These are phyloP conservation scores for Fagopyrum tataricum DNA, from an alignment of 148 eudicot genomes.

Conservation along the genomic window DNA sequence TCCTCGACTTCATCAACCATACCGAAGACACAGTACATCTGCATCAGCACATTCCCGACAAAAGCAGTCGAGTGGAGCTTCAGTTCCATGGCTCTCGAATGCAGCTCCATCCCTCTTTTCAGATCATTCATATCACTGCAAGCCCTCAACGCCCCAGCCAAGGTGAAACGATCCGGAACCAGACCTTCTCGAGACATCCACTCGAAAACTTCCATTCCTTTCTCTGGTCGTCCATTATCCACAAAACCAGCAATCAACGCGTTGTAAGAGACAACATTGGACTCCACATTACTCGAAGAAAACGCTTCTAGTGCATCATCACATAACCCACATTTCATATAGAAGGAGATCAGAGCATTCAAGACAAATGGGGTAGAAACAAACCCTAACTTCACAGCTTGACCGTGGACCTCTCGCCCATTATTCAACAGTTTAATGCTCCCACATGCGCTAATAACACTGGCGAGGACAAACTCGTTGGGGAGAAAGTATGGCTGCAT, in stretches of 20 bases:
- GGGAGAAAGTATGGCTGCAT: slow-evolving; percentile 25
- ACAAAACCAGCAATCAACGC: slow-evolving; percentile 44
- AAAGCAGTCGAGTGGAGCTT: slow-evolving; percentile 32
- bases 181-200: slow-evolving; percentile 32
- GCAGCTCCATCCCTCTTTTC: slow-evolving; percentile 31
- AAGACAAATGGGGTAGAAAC: slow-evolving; percentile 28
- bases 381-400: slow-evolving; percentile 27
- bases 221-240: slow-evolving; percentile 29
- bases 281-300: neutral
- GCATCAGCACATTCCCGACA: slow-evolving; percentile 29
- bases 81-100: slow-evolving; percentile 32
- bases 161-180: slow-evolving; percentile 39
- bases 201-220: slow-evolving; percentile 31
- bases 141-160: slow-evolving; percentile 28
- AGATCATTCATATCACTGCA: slow-evolving; percentile 25
- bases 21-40: slow-evolving; percentile 27
- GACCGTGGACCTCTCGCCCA: slow-evolving; percentile 44
- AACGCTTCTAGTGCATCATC: slow-evolving; percentile 34
- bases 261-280: slow-evolving; percentile 39
- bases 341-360: slow-evolving; percentile 44
- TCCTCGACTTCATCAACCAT: slow-evolving; percentile 32
- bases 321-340: slow-evolving; percentile 40
- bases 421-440: slow-evolving; percentile 18
- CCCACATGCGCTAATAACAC: slow-evolving; percentile 50
- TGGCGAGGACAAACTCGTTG: slow-evolving; percentile 42